phyloP scores from a whole-genome alignment of 805 yeast genomes.

The Sugiyamaella boreocaroliniensis region DNA sequence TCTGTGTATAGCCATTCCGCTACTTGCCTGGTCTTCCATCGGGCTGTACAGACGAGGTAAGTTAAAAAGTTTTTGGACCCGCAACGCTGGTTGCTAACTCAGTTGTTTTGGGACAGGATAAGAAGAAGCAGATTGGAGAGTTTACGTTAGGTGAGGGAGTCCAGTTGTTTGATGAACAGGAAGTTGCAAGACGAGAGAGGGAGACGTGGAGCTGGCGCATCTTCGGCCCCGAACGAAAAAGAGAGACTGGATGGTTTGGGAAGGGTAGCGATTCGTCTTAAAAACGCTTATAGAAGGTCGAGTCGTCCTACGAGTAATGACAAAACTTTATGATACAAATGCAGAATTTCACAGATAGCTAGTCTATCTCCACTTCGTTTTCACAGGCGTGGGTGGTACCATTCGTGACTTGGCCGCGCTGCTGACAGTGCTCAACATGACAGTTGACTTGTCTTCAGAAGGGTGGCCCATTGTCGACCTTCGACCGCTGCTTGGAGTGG shows the following conservation, averaged over 20 bases:
- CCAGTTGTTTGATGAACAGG: slow-evolving; percentile 39
- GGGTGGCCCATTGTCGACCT: neutral
- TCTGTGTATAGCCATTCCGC: slow-evolving; percentile 28
- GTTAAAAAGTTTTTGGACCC: slow-evolving; percentile 9
- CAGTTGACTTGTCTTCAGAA: neutral
- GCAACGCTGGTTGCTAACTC: neutral
- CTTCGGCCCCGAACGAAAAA: slow-evolving; percentile 33
- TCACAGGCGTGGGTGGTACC: neutral
- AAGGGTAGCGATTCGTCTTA: neutral
- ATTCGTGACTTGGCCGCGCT: neutral
- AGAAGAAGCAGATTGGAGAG: slow-evolving; percentile 42
- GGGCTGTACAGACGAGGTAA: slow-evolving; percentile 25
- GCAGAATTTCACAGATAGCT: too few species aligned
- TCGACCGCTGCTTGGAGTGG: neutral
- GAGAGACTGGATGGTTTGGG: slow-evolving; percentile 3
- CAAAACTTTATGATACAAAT: too few species aligned
- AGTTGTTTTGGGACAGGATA: slow-evolving; percentile 37
- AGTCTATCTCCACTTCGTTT: neutral
- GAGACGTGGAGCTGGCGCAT: slow-evolving; percentile 36
- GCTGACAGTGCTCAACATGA: neutral
- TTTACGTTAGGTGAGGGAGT: slow-evolving; percentile 40
- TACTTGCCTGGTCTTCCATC: slow-evolving; percentile 24
- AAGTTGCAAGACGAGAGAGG: slow-evolving; percentile 33
- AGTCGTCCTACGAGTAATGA: too few species aligned
- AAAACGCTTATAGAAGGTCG: too few species aligned